phyloP scores from a whole-genome alignment of 1,284 basidiomycete species.

The Puccinia polysora region DNA sequence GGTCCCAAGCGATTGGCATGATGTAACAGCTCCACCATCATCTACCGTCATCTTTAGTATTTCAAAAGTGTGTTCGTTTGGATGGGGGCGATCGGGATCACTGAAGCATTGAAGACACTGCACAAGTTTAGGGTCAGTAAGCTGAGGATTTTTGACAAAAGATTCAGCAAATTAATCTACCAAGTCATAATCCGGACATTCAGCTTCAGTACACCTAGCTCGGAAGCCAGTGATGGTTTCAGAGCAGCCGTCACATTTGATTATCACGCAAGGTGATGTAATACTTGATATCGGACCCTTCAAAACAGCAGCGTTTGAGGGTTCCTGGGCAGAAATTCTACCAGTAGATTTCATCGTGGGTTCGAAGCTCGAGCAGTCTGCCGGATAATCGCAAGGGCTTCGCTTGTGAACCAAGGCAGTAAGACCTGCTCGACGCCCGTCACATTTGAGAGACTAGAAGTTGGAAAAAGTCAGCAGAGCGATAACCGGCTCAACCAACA shows the following conservation, averaged over 20 bases:
- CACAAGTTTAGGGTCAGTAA: neutral
- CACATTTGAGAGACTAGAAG: too few species aligned
- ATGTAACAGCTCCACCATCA: neutral
- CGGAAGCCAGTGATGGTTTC: conserved; percentile 12
- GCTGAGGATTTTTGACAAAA: too few species aligned
- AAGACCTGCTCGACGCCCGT: too few species aligned
- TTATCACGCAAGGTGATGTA: conserved; percentile 4
- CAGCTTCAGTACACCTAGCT: conserved; percentile 23
- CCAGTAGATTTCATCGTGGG: too few species aligned
- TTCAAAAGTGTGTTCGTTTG: too few species aligned
- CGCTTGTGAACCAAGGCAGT: too few species aligned
- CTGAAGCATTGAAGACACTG: conserved; percentile 26
- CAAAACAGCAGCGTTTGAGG: neutral
- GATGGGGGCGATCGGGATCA: neutral
- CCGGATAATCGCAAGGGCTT: too few species aligned
- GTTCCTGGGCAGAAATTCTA: too few species aligned
- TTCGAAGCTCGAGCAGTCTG: too few species aligned
- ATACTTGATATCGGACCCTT: neutral
- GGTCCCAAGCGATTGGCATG: neutral
- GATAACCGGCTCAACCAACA: too few species aligned
- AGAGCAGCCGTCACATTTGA: conserved; percentile 24
- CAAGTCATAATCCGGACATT: conserved; percentile 38
- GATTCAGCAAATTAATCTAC: neutral
- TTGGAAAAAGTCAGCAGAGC: too few species aligned
- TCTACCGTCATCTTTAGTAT: too few species aligned